Evolutionary conservation across 345 rosid genomes (phyloP), one percentile per base, ranked within the genome.

Genomic region (Stellera chamaejasme): DNA sequence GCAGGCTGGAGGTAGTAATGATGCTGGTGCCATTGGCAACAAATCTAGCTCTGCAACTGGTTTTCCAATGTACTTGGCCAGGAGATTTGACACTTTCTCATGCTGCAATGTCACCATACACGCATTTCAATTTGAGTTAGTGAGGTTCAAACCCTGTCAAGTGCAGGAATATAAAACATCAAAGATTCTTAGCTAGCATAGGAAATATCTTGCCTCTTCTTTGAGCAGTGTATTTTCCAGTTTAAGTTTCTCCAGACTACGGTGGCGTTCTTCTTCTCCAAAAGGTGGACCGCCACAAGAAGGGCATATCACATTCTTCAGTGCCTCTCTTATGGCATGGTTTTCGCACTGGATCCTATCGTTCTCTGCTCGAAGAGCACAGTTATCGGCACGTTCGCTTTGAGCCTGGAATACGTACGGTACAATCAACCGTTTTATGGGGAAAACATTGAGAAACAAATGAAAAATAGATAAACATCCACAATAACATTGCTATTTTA

Each of bases 201-300:
- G 43, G 23, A 51, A 27, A 19, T 8, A 26, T 12, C 73, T 65
- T 27, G 57, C 97, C 90, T 79, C 69, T 11, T 73, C 68, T 75
- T 63, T 82, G 15, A 90, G 54, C 0, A 50, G 63, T 10, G 62
- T 61, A 51, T 90, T 82, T 61, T 87, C 84, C 14, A 61, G 19
- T 43, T 69, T 82, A 64, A 84, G 53, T 16, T 56, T 62, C n/a
- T 74, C 65, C 53, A 81, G 42, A 58, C 60, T 70, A 6, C 0
- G 62, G 48, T 66, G 72, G 19, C 80, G 72, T 49, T 70, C 77
- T 48, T 80, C 84, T 45, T 52, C 73, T 0, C 79, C 85, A 9
- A 71, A 62, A 4, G 85, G 72, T 7, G 88, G 83, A 27, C 93
- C 95, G 1, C 88, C 91, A 52, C 97, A 90, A 45, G 73, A 10